Evolutionary conservation across 2,329 filamentous ascomycete species (phyloP).

Genomic region (Akanthomyces muscarius): DNA sequence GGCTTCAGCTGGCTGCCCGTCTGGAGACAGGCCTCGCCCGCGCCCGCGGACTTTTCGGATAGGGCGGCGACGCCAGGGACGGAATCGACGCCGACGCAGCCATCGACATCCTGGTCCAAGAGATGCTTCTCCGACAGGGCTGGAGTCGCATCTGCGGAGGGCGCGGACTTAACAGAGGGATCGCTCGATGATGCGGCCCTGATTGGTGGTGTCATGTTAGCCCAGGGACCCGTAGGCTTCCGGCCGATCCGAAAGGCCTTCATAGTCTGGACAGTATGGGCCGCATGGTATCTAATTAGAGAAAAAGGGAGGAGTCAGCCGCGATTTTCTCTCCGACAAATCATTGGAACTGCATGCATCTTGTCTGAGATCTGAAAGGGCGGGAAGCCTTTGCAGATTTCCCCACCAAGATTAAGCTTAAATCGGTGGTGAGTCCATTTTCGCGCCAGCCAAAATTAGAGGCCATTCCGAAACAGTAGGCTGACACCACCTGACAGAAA

Average conservation of each 20-base stretch:
- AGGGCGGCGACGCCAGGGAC: not conserved
- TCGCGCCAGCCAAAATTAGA: not conserved
- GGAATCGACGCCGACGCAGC: not conserved
- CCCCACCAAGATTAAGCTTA: conserved; percentile 13
- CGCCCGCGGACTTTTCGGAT: not conserved
- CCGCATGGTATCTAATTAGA: conserved; percentile 52
- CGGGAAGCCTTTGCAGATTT: not conserved
- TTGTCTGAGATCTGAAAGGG: conserved; percentile 5
- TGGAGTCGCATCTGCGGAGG: not conserved
- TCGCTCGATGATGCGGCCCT: conserved; percentile 31
- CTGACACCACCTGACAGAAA: not conserved
- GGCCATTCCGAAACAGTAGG: conserved; percentile 2
- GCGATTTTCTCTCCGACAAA: not conserved
- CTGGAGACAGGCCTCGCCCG: not conserved
- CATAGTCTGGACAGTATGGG: conserved; percentile 52
- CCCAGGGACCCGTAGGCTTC: conserved; percentile 50
- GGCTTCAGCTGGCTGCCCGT: conserved; percentile 8
- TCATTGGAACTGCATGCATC: not conserved
- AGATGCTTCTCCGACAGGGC: not conserved
- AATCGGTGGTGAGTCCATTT: not conserved
- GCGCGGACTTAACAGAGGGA: not conserved
- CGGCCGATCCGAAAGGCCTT: conserved; percentile 57
- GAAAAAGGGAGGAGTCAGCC: conserved; percentile 19
- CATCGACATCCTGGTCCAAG: not conserved
- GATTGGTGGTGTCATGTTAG: conserved; percentile 57